phyloP scores from a whole-genome alignment of 1,284 basidiomycete species.

The Abortiporus biennis region DNA sequence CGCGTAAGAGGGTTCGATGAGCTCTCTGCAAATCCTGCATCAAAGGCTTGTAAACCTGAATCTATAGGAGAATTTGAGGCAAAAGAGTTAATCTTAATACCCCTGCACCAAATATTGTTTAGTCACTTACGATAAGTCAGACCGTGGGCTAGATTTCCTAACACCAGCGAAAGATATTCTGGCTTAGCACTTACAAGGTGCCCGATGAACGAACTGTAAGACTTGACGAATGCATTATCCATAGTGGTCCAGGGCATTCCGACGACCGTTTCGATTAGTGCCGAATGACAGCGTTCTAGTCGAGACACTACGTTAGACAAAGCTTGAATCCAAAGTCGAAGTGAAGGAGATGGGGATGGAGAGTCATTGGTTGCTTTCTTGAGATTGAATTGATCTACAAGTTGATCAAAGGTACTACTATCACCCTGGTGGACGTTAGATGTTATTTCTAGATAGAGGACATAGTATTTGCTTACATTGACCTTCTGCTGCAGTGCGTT shows the following conservation, averaged over 20 bases:
- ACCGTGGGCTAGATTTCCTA: slow-evolving; percentile 78
- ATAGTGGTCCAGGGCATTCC: slow-evolving; percentile 89
- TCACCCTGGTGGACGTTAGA: slow-evolving; percentile 43
- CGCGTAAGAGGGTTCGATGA: slow-evolving; percentile 72
- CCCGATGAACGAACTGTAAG: slow-evolving; percentile 84
- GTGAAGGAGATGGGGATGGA: slow-evolving; percentile 44
- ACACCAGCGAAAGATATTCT: slow-evolving; percentile 84
- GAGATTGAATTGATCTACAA: slow-evolving; percentile 66
- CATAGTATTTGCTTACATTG: slow-evolving; percentile 39
- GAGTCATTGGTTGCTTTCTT: slow-evolving; percentile 31
- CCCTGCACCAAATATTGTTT: no score
- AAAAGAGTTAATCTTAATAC: slow-evolving; percentile 4
- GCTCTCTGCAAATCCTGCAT: slow-evolving; percentile 50
- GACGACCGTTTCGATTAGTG: slow-evolving; percentile 85
- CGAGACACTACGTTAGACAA: slow-evolving; percentile 78
- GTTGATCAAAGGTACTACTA: slow-evolving; percentile 61
- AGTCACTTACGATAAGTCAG: slow-evolving; percentile 79
- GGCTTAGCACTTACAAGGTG: slow-evolving; percentile 92
- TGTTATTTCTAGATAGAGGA: slow-evolving; percentile 6
- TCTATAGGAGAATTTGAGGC: slow-evolving; percentile 38
- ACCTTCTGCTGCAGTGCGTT: slow-evolving; percentile 76
- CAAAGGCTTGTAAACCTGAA: slow-evolving; percentile 58
- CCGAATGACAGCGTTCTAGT: slow-evolving; percentile 74
- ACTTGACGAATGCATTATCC: slow-evolving; percentile 78
- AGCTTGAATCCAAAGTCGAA: slow-evolving; percentile 69